phyloP scores from a whole-genome alignment of 2,329 filamentous ascomycete genomes.

The Talaromyces sp. region DNA sequence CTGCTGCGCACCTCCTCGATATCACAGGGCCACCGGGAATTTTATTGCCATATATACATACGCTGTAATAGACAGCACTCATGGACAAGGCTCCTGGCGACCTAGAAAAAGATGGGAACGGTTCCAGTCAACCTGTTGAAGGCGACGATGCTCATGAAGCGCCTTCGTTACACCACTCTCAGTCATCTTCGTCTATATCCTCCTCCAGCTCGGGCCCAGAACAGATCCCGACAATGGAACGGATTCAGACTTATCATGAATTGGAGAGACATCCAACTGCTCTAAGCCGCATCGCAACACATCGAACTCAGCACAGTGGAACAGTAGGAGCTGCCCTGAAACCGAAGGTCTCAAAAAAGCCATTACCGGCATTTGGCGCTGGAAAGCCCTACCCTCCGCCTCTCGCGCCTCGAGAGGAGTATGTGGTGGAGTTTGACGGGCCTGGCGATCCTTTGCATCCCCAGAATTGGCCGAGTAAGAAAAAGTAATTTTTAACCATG shows the following conservation, averaged over 20 bases:
- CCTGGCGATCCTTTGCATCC: conserved; percentile 77
- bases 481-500: conserved; percentile 58
- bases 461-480: conserved; percentile 77
- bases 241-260: conserved; percentile 28
- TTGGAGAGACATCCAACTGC: conserved; percentile 35
- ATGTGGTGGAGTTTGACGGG: conserved; percentile 71
- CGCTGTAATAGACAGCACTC: neutral
- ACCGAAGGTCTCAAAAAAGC: conserved; percentile 23
- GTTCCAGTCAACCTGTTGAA: conserved; percentile 18
- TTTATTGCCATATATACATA: neutral
- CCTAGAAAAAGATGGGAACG: conserved; percentile 32
- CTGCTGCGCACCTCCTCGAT: neutral
- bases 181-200: conserved; percentile 18
- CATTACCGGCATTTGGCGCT: conserved; percentile 43
- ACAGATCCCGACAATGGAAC: conserved; percentile 21
- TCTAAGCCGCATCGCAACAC: conserved; percentile 36
- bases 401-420: conserved; percentile 53
- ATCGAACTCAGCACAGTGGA: conserved; percentile 36
- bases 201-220: conserved; percentile 21
- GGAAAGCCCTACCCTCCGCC: conserved; percentile 54
- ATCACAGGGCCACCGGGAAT: neutral
- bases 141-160: conserved; percentile 14
- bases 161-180: conserved; percentile 11
- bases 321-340: conserved; percentile 35
- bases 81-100: conserved; percentile 36